These are phyloP conservation scores for Arthromyces matolae DNA, from an alignment of 768 basidiomycete species.

Conservation along the genomic window DNA sequence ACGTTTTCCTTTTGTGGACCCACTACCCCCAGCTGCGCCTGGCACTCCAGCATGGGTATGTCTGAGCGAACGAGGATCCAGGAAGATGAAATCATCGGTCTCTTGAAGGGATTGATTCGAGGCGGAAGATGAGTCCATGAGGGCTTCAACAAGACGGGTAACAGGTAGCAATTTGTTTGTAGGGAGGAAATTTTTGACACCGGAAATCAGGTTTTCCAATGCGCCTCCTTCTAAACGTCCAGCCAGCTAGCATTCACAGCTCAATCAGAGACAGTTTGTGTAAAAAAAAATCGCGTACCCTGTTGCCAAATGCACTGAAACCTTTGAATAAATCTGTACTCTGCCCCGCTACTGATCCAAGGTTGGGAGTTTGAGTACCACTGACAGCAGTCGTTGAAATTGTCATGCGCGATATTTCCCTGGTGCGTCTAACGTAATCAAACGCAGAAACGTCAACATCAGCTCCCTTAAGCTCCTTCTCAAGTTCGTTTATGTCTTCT, in stretches of 20 bases:
- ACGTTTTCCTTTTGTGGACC: conserved; percentile 35
- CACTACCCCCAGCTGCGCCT: conserved; percentile 50
- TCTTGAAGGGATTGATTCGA: conserved; percentile 93
- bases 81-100: conserved; percentile 92
- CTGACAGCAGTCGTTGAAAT: conserved; percentile 54
- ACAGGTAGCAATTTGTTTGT: conserved; percentile 90
- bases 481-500: conserved; percentile 85
- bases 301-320: conserved; percentile 87
- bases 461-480: conserved; percentile 77
- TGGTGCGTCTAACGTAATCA: conserved; percentile 86
- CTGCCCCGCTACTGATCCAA: conserved; percentile 56
- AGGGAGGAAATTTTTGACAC: conserved; percentile 96
- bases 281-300: conserved; percentile 61
- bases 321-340: conserved; percentile 91
- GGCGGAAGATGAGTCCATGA: conserved; percentile 95
- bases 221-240: conserved; percentile 92
- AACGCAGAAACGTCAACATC: conserved; percentile 82
- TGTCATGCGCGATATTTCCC: conserved; percentile 93
- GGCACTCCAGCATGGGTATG: conserved; percentile 47
- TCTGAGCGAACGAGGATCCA: conserved; percentile 85
- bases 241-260: too few species aligned
- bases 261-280: too few species aligned
- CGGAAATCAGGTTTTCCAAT: conserved; percentile 94
- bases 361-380: conserved; percentile 62
- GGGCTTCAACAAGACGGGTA: conserved; percentile 89